A percentile compares a stretch with the other conserved stretches of the same genome.
These are phyloP conservation scores for Albatrellus ellisii DNA, from an alignment of 768 basidiomycete species.

Conservation along the genomic window DNA sequence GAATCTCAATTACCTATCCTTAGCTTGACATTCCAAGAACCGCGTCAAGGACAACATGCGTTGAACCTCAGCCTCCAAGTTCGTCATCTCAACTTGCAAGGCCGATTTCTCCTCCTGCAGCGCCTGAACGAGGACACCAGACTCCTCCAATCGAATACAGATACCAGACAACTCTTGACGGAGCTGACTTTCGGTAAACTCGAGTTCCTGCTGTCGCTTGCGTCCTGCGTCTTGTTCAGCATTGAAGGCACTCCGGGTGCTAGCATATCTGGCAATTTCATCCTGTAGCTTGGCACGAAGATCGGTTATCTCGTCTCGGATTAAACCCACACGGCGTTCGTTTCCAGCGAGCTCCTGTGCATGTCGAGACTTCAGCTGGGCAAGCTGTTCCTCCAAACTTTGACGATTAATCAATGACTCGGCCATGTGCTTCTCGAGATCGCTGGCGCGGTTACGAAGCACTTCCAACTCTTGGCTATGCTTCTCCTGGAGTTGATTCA, in stretches of 20 bases:
- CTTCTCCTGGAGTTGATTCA: conserved; percentile 5
- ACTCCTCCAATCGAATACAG: conserved; percentile 29
- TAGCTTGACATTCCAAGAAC: conserved; percentile 48
- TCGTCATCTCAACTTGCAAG: conserved; percentile 45
- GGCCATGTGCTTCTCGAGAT: conserved; percentile 3
- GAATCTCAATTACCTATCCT: conserved; percentile 37
- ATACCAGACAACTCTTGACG: conserved; percentile 23
- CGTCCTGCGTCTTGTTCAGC: conserved; percentile 14
- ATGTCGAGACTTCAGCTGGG: conserved; percentile 16
- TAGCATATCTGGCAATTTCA: conserved; percentile 3
- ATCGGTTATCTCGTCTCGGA: conserved; percentile 2
- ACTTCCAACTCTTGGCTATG: conserved; percentile 13
- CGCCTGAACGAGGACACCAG: conserved; percentile 22
- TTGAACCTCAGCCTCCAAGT: conserved; percentile 51
- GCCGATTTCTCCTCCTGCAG: conserved; percentile 36
- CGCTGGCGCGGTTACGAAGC: conserved; percentile 13
- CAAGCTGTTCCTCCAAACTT: conserved; percentile 18
- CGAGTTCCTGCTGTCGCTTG: conserved; percentile 5
- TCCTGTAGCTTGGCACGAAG: conserved; percentile 8
- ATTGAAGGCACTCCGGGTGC: conserved; percentile 4
- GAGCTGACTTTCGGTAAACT: conserved; percentile 18
- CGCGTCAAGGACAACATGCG: conserved; percentile 45
- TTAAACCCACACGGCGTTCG: conserved; percentile 9
- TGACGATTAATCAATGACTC: conserved; percentile 15
- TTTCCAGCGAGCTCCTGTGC: conserved; percentile 10